Evolutionary conservation across 2,329 filamentous ascomycete genomes (phyloP).

Genomic region (Fusarium pilosicola): DNA sequence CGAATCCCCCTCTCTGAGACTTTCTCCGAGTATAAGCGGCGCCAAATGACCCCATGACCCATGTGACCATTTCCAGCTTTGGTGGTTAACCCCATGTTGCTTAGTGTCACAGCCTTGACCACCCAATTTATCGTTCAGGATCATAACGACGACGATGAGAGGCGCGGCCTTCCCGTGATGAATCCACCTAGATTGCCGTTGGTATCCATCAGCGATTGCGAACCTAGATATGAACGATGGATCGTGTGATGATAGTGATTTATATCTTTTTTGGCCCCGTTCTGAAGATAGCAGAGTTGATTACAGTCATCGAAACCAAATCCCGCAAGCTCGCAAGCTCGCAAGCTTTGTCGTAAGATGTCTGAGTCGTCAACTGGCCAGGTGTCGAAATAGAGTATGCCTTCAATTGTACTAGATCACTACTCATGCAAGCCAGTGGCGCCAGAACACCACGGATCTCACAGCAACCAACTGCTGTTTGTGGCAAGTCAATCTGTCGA

Average conservation of each 20-base stretch:
- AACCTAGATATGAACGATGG: neutral
- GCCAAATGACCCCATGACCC: neutral
- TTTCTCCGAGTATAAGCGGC: neutral
- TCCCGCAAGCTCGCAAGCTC: neutral
- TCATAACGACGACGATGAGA: neutral
- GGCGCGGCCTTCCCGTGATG: neutral
- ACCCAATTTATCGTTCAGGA: neutral
- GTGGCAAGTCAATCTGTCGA: neutral
- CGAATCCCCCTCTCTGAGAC: neutral
- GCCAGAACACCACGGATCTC: neutral
- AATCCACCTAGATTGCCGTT: neutral
- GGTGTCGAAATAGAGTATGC: conserved; percentile 3
- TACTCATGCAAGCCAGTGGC: neutral
- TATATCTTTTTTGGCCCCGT: neutral
- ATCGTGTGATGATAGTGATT: neutral
- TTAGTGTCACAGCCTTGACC: neutral
- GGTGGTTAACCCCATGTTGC: neutral
- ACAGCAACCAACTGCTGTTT: neutral
- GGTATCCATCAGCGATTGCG: neutral
- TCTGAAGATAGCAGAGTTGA: neutral
- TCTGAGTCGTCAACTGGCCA: neutral
- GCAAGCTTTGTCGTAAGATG: neutral
- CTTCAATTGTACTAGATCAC: neutral
- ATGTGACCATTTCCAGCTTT: neutral
- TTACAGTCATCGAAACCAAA: neutral